Base-by-base conservation (phyloP, 257 asterid species). In the Penstemon newberryi region DNA sequence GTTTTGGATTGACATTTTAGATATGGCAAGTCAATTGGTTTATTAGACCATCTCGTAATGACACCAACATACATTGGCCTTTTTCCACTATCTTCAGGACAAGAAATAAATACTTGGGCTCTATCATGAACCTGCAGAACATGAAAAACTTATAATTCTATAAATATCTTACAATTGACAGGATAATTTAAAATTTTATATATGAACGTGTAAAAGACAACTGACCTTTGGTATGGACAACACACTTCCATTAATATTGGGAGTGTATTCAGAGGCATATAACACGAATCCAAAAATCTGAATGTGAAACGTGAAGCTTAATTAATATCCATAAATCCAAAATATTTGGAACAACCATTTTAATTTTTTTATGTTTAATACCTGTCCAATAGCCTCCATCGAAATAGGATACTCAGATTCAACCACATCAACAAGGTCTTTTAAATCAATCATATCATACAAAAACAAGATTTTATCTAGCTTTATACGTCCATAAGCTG, bases 341-440 rank as follows among this genome's bases (percentile, higher is more conserved):
- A 40, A 18, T 37, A 38, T 49, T 65, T 75, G 36, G 55, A 72
- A 79, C 75, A 72, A 75, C 45, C 53, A 64, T 6, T 25, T 25
- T 6, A 37, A 54, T 43, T 38, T 63, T 13, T 57, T 41, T 70
- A 8, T 33, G n/a, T 57, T 11, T 25, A 50, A 25, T 86, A 88
- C 99, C 94, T 88, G 97, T 63, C 96, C 97, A 19, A 88, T 64
- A 61, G 91, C 84, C 81, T 90, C 99, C 97, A 93, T 93, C 13
- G 95, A 75, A 37, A 77, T 60, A 12, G 99, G 99, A 56, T 73
- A 77, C 69, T 90, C 86, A 15, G 88, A 85, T 80, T 83, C 88
- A 70, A 79, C 78, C 52, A 56, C 77, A 63, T 76, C 75, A 73
- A 56, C 65, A 60, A 76, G 59, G 74, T 71, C 78, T 72, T 74